phyloP scores from a whole-genome alignment of 2,329 filamentous ascomycete species.

The Cordyceps cateniannulata region DNA sequence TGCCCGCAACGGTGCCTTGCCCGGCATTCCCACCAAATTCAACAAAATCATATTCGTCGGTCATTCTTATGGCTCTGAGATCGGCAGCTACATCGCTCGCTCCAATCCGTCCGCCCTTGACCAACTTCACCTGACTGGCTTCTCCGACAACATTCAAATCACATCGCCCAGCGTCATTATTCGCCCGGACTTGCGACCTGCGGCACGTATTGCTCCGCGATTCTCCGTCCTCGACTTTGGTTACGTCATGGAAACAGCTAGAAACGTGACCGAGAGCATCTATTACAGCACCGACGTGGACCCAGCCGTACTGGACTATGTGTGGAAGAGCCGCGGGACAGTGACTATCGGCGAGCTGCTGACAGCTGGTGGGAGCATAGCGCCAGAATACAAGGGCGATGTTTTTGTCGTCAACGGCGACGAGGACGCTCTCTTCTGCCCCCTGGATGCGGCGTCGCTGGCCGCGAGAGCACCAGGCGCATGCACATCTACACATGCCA shows the following conservation, averaged over 20 bases:
- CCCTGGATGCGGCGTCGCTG: background rate
- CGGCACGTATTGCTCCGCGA: background rate
- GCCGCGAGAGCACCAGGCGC: background rate
- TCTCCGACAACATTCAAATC: background rate
- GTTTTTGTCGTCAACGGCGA: slow-evolving; percentile 9
- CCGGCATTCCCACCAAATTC: background rate
- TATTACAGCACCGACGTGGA: background rate
- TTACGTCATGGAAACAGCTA: background rate
- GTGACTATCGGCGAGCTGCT: background rate
- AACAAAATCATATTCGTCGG: slow-evolving; percentile 9
- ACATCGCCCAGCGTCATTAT: background rate
- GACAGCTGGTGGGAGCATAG: background rate
- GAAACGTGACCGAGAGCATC: background rate
- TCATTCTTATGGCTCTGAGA: slow-evolving; percentile 8
- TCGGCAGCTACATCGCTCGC: background rate
- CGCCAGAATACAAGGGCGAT: background rate
- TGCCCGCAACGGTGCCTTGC: background rate
- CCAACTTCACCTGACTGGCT: background rate
- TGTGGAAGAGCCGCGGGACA: background rate
- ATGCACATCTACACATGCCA: background rate
- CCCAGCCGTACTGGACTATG: background rate
- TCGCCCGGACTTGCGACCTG: background rate
- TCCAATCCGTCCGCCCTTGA: background rate
- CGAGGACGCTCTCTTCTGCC: slow-evolving; percentile 1
- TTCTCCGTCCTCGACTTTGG: background rate